Conservation (phyloP, 768 basidiomycete genomes). For the Harrya chromipes region DNA sequence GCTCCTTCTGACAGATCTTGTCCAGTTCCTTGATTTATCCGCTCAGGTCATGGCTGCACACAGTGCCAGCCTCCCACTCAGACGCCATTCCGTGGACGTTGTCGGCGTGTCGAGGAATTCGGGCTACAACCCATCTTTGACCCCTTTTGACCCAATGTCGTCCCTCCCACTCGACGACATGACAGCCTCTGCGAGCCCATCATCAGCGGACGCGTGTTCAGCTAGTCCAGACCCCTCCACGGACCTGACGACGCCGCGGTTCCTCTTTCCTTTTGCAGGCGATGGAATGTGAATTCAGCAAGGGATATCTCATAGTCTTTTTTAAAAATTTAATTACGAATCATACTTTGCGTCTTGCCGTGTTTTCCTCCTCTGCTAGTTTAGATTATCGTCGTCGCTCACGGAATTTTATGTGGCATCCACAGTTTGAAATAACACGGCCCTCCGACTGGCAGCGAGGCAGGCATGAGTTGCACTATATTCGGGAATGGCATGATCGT, state of each 20-base stretch:
- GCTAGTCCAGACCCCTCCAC: conserved; percentile 18
- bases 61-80: conserved; percentile 20
- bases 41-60: conserved; percentile 28
- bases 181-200: conserved; percentile 22
- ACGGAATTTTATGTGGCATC: too few relatives aligned
- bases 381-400: too few relatives aligned
- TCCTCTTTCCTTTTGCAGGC: conserved; percentile 14
- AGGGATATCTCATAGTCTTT: not conserved
- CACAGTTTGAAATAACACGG: too few relatives aligned
- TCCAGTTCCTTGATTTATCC: conserved; percentile 30
- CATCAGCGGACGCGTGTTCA: conserved; percentile 19
- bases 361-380: too few relatives aligned
- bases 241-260: conserved; percentile 14
- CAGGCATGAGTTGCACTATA: not conserved
- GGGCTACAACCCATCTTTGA: conserved; percentile 8
- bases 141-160: conserved; percentile 15
- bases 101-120: conserved; percentile 13
- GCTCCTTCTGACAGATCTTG: not conserved
- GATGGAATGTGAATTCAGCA: conserved; percentile 14
- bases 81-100: conserved; percentile 32
- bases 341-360: too few relatives aligned
- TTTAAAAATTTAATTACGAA: not conserved
- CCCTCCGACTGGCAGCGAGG: not conserved
- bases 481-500: conserved; percentile 15
- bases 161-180: conserved; percentile 15